A percentile compares a stretch with the other conserved stretches of the same genome.
phyloP scores from a whole-genome alignment of 305 asterid genomes.

The Solanum hybrid region DNA sequence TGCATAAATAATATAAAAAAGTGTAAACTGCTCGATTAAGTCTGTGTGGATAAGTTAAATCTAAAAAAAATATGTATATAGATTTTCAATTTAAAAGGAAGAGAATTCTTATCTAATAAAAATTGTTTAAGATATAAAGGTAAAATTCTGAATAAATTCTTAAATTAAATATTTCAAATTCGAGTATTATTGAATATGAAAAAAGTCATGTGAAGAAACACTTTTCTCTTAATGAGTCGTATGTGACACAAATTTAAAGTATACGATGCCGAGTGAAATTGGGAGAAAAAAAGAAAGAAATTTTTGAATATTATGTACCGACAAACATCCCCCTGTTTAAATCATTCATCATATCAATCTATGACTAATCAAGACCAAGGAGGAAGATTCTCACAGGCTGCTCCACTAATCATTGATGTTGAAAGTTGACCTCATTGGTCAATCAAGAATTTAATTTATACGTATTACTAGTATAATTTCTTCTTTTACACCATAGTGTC shows the following conservation, averaged over 20 bases:
- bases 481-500: not conserved
- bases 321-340: not conserved
- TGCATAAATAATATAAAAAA: not conserved
- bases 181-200: not conserved
- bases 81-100: not conserved
- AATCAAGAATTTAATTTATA: not conserved
- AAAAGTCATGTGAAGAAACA: not conserved
- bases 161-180: not conserved
- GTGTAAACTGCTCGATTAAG: not conserved
- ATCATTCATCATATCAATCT: not conserved
- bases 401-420: not conserved
- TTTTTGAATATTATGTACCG: not conserved
- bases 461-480: not conserved
- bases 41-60: not conserved
- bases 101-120: not conserved
- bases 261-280: not conserved
- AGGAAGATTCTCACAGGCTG: not conserved
- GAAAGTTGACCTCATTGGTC: not conserved
- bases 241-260: not conserved
- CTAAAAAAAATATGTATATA: not conserved
- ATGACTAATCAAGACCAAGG: not conserved
- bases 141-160: not conserved
- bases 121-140: not conserved
- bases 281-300: not conserved
- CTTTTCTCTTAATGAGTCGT: fast-evolving